Base-by-base conservation (phyloP, 371 early-diverging fungal species). In the Sporodiniella umbellata region DNA sequence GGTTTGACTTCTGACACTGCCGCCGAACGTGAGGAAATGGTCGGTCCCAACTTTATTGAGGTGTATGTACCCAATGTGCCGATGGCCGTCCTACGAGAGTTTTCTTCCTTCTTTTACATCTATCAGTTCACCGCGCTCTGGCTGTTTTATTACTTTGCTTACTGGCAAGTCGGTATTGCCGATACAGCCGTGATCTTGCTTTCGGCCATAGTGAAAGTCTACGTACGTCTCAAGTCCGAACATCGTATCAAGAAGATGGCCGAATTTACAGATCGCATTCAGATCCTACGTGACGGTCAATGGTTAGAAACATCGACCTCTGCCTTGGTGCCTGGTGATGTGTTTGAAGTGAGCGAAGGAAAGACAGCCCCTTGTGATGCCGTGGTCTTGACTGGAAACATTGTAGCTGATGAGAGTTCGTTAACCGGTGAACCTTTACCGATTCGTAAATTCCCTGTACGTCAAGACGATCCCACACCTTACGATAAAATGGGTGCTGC, bases 151-250 rank as follows among this genome's bases (percentile, higher is more conserved):
- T 82, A 84, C 68, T 78, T 82, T 56, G 79, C 75, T 26, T 87
- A 87, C 71, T 90, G 72, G 74, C 72, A 78, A 56, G 86, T 90
- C 40, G 90, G 84, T 45, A 49, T 87, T 14, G 87, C 88, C 12
- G 79, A 87, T 43, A 83, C 85, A 0, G 62, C 66, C 48, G 84
- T 90, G 33, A 81, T 88, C 48, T 44, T 88, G 1, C 35, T 79
- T 1, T 85, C 90, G 1, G 90, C 88, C 0, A 17, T 87, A 17
- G 70, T 81, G 64, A 87, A 87, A 62, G 88, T 88, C 1, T 18
- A 64, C 17, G 71, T 87, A 19, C 80, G 77, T 53, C 62, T 83
- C 15, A 58, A 63, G 24, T 77, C 87, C 2, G 87, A 86, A 58
- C 55, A 60, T n/a, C 78, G 85, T 19, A 81, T 88, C 45, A 84